Base-by-base conservation (phyloP, 306 rosid species). In the Glycine tomentella region DNA sequence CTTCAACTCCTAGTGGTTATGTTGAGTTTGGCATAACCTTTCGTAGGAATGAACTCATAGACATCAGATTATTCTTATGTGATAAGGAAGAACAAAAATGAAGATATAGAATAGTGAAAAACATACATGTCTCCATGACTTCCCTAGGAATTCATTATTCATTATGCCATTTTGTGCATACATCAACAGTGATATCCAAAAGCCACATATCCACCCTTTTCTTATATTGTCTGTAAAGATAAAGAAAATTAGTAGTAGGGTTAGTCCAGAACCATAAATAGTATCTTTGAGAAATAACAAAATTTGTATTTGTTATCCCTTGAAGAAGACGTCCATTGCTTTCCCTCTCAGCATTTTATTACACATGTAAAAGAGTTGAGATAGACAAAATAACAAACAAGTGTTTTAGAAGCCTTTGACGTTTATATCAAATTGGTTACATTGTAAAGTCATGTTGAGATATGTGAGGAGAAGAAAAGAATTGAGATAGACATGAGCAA, bases 1-100 rank as follows among this genome's bases (percentile, higher is more conserved):
- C 62, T 36, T 16, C 36, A 49, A 88, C 8, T 53, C 91, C 91
- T 3, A 87, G 58, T 6, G 88, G 25, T 33, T 78, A 20, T 9
- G 8, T 52, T 31, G 82, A 66, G 38, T 81, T 87, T 74, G 87
- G 12, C 63, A 80, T 8, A 44, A 74, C 84, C 90, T 81, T 20
- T 49, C 82, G 83, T 40, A 84, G 64, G 79, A 87, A 81, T 42
- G 46, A 62, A 83, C 83, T 49, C 73, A 83, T 52, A 36, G 25
- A 65, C 38, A 80, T 72, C 2, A 87, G 31, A 6, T 77, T 87
- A 80, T 81, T 80, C 14, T 2, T 36, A 7, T 13, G 2, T 12
- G 7, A 7, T 36, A 59, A 20, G 11, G 11, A 65, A 6, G 25
- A 14, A 38, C 6, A 13, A 14, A 36, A n/a, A 38, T 13, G 11